Percentiles rank a stretch among this genome's conserved stretches.
Evolutionary conservation across 768 basidiomycete genomes (phyloP).

Genomic region (Suillus americanus): DNA sequence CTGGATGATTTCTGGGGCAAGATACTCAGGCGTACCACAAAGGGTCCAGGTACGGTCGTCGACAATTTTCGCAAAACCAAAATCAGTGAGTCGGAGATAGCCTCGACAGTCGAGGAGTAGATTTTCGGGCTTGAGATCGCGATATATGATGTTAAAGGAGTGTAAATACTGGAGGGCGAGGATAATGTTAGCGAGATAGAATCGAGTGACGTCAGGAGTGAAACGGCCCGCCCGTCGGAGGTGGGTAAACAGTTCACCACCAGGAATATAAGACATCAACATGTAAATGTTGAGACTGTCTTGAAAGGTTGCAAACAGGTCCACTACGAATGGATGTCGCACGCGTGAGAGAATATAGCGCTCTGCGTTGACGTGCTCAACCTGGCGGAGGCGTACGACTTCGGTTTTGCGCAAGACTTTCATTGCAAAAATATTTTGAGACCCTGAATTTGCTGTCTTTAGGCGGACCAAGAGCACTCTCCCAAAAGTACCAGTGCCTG

Average conservation of each 20-base stretch:
- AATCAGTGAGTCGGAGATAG: slow-evolving; percentile 94
- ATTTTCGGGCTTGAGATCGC: slow-evolving; percentile 98
- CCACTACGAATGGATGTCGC: slow-evolving; percentile 94
- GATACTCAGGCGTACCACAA: slow-evolving; percentile 94
- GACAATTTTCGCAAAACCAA: slow-evolving; percentile 97
- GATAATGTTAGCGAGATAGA: slow-evolving; percentile 95
- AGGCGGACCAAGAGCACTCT: slow-evolving; percentile 89
- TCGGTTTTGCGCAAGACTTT: slow-evolving; percentile 87
- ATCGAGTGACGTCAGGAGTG: slow-evolving; percentile 95
- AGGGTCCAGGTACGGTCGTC: slow-evolving; percentile 98
- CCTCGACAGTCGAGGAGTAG: slow-evolving; percentile 92
- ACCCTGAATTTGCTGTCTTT: slow-evolving; percentile 45
- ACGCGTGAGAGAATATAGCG: slow-evolving; percentile 90
- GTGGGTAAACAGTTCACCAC: slow-evolving; percentile 97
- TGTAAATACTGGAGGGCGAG: slow-evolving; percentile 94
- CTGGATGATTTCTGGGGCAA: slow-evolving; percentile 97
- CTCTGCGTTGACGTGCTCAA: slow-evolving; percentile 98
- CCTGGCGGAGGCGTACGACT: slow-evolving; percentile 87
- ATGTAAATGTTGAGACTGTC: slow-evolving; percentile 98
- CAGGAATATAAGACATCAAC: slow-evolving; percentile 94
- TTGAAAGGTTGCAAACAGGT: slow-evolving; percentile 93
- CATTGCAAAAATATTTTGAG: slow-evolving; percentile 70
- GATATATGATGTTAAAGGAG: slow-evolving; percentile 96
- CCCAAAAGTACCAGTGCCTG: slow-evolving; percentile 96
- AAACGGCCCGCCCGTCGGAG: slow-evolving; percentile 93